Conservation (phyloP, 2,329 filamentous ascomycete species). For the Hortaea werneckii region DNA sequence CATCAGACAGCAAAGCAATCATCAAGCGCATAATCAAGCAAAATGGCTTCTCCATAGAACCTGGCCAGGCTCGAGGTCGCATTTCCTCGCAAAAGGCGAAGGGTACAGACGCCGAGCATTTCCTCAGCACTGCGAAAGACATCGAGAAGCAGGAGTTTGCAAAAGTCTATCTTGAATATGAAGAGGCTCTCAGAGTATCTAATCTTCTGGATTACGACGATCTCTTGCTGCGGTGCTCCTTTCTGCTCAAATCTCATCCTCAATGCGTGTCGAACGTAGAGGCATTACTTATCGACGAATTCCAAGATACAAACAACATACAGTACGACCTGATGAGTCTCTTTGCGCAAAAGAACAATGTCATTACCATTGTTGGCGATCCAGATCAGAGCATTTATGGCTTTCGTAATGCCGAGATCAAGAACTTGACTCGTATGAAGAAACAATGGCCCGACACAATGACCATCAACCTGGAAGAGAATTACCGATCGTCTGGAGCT, state of each 20-base stretch:
- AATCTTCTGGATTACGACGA: slow-evolving; percentile 94
- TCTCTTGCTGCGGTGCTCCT: slow-evolving; percentile 70
- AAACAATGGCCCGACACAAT: slow-evolving; percentile 66
- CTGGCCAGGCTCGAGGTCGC: slow-evolving; percentile 58
- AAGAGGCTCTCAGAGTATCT: slow-evolving; percentile 60
- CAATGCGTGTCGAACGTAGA: slow-evolving; percentile 82
- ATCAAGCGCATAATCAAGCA: slow-evolving; percentile 74
- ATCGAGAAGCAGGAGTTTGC: slow-evolving; percentile 56
- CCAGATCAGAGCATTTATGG: slow-evolving; percentile 98
- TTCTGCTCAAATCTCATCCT: slow-evolving; percentile 63
- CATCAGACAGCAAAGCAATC: slow-evolving; percentile 66
- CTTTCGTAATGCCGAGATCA: slow-evolving; percentile 85
- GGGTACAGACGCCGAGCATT: slow-evolving; percentile 38
- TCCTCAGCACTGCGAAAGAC: slow-evolving; percentile 36
- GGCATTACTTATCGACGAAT: slow-evolving; percentile 89
- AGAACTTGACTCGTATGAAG: slow-evolving; percentile 72
- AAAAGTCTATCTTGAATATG: slow-evolving; percentile 62
- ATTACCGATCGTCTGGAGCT: slow-evolving; percentile 81
- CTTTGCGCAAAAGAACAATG: slow-evolving; percentile 59
- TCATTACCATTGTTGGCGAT: slow-evolving; percentile 92
- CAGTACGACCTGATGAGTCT: slow-evolving; percentile 92
- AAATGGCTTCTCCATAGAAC: slow-evolving; percentile 56
- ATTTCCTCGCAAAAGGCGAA: slow-evolving; percentile 58
- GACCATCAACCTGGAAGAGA: slow-evolving; percentile 80
- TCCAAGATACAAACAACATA: slow-evolving; percentile 91